These are phyloP conservation scores for Cotoneaster glaucophyllus DNA, from an alignment of 306 rosid genomes.

Conservation along the genomic window DNA sequence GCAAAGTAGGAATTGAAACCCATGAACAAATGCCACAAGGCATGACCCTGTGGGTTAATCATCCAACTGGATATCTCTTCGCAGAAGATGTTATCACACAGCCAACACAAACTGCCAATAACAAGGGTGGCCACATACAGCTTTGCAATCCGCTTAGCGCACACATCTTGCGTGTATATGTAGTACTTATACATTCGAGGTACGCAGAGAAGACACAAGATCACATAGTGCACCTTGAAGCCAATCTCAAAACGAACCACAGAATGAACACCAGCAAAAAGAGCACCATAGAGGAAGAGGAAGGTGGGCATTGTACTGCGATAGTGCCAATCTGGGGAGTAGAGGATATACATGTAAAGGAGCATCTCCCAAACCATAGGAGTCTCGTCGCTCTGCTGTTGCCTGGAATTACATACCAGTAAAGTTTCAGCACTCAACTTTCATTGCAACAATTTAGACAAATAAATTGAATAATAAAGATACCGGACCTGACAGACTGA, in stretches of 20 bases:
- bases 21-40: conserved; percentile 80
- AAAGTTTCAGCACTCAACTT: conserved; percentile 13
- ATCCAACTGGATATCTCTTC: conserved; percentile 52
- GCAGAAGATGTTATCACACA: conserved; percentile 56
- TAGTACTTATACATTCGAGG: conserved; percentile 93
- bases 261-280: conserved; percentile 53
- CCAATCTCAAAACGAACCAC: conserved; percentile 50
- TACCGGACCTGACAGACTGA: not conserved
- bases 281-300: conserved; percentile 66
- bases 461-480: not conserved
- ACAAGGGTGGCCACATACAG: conserved; percentile 49
- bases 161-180: conserved; percentile 47
- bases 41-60: conserved; percentile 79
- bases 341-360: conserved; percentile 71
- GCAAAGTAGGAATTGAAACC: conserved; percentile 67
- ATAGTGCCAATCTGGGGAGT: conserved; percentile 92
- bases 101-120: conserved; percentile 63
- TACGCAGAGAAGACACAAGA: conserved; percentile 67
- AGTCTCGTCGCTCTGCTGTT: conserved; percentile 85
- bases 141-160: conserved; percentile 57
- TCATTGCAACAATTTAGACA: conserved; percentile 27
- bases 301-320: conserved; percentile 80
- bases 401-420: conserved; percentile 38
- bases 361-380: conserved; percentile 96
- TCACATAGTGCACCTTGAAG: conserved; percentile 61